These are phyloP conservation scores for Trametes villosa DNA, from an alignment of 768 basidiomycete species.

Conservation along the genomic window DNA sequence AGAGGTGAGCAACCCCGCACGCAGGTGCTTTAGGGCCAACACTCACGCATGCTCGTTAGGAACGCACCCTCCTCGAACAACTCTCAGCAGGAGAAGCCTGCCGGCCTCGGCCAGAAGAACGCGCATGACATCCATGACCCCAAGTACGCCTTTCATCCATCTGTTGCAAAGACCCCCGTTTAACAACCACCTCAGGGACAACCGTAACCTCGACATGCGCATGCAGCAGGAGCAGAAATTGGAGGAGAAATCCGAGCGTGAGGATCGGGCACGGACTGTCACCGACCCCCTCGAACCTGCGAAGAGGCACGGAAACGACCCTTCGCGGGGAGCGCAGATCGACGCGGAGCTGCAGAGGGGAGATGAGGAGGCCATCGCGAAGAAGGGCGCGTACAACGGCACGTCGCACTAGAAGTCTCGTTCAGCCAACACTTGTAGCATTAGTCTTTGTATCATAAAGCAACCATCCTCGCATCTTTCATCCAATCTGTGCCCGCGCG, in stretches of 20 bases:
- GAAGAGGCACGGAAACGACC: constrained; percentile 57
- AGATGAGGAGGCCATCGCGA: constrained; percentile 51
- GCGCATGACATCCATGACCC: constrained; percentile 47
- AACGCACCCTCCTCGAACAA: constrained; percentile 9
- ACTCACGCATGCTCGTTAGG: neutral
- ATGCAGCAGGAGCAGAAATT: constrained; percentile 35
- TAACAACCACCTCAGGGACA: constrained; percentile 38
- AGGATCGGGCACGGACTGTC: constrained; percentile 35
- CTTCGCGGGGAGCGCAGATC: constrained; percentile 60
- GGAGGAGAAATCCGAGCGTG: constrained; percentile 34
- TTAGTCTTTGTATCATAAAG: neutral
- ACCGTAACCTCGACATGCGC: constrained; percentile 47
- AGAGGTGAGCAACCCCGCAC: constrained; percentile 40
- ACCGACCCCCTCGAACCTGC: constrained; percentile 55
- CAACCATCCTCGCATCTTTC: neutral
- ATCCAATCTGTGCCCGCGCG: neutral
- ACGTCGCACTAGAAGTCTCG: constrained; percentile 3
- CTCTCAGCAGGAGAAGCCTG: constrained; percentile 27
- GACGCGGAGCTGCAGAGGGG: constrained; percentile 59
- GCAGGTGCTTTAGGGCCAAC: neutral
- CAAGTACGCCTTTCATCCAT: constrained; percentile 36
- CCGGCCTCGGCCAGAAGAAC: constrained; percentile 38
- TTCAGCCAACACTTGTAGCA: neutral
- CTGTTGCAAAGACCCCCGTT: neutral
- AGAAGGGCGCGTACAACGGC: constrained; percentile 42